phyloP scores from a whole-genome alignment of 257 asterid genomes.

The Paulownia fortunei region DNA sequence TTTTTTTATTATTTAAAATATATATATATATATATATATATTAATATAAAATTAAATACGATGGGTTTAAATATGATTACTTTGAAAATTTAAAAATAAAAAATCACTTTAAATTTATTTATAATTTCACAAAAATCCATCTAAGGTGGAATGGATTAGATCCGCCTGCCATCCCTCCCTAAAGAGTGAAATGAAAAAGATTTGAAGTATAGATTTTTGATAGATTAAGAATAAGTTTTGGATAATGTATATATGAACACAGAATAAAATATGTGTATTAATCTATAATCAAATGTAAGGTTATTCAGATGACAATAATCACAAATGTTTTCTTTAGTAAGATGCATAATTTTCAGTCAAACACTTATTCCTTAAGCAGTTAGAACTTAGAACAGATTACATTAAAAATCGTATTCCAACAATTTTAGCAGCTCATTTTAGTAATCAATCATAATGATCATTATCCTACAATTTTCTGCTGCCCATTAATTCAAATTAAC shows the following conservation, averaged over 20 bases:
- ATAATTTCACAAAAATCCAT: no score
- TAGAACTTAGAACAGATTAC: neutral
- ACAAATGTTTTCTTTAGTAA: neutral
- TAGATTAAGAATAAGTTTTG: neutral
- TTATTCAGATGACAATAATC: neutral
- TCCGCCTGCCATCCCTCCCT: no score
- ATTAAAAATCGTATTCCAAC: neutral
- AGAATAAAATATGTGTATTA: slow-evolving; percentile 14
- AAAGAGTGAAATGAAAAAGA: neutral
- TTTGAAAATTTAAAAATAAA: no score
- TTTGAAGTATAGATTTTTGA: neutral
- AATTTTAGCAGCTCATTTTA: neutral
- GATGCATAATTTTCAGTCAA: neutral
- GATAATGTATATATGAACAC: neutral
- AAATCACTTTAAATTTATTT: no score
- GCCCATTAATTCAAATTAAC: slow-evolving; percentile 16
- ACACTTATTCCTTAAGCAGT: neutral
- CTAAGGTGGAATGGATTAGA: no score
- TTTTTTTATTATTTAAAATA: no score
- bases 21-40: no score
- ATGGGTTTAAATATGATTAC: no score
- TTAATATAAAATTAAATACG: no score
- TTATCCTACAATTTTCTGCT: neutral
- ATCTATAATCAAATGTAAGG: neutral
- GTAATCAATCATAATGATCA: neutral